Conservation (phyloP, 2,329 filamentous ascomycete genomes). For the Pestalotiopsis fici region DNA sequence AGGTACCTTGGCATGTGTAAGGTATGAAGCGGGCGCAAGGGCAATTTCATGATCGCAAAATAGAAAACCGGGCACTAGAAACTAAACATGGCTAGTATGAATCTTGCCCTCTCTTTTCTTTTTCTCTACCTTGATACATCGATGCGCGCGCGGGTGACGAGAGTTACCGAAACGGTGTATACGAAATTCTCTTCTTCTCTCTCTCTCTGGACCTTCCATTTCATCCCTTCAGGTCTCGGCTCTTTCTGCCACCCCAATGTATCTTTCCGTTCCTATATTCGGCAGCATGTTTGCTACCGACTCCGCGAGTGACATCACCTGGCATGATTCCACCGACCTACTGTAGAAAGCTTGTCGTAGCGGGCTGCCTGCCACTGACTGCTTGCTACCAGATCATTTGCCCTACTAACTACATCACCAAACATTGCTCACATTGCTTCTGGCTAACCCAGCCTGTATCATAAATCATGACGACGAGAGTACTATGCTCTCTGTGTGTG, state of each 20-base stretch:
- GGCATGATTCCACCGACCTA: neutral
- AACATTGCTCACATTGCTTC: neutral
- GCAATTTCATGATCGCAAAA: neutral
- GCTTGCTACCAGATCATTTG: no score
- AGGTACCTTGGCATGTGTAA: neutral
- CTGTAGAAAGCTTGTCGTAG: neutral
- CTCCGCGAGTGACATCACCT: neutral
- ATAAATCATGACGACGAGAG: neutral
- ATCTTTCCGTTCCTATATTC: neutral
- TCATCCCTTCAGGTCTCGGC: no score
- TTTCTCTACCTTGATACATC: neutral
- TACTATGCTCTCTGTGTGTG: no score
- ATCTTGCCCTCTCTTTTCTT: neutral
- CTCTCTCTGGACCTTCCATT: neutral
- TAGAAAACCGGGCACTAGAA: neutral
- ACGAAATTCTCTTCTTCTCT: neutral
- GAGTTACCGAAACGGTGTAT: neutral
- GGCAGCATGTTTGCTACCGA: neutral
- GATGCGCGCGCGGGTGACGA: neutral
- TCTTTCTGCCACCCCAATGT: no score
- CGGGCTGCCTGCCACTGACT: neutral
- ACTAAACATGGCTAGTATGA: neutral
- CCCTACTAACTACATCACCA: no score
- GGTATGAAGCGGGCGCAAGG: no score
- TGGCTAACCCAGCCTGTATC: neutral